Evolutionary conservation across 192 early-diverging fungal species (phyloP), one percentile per base, ranked within the genome.

Genomic region (Blastocladiella britannica): DNA sequence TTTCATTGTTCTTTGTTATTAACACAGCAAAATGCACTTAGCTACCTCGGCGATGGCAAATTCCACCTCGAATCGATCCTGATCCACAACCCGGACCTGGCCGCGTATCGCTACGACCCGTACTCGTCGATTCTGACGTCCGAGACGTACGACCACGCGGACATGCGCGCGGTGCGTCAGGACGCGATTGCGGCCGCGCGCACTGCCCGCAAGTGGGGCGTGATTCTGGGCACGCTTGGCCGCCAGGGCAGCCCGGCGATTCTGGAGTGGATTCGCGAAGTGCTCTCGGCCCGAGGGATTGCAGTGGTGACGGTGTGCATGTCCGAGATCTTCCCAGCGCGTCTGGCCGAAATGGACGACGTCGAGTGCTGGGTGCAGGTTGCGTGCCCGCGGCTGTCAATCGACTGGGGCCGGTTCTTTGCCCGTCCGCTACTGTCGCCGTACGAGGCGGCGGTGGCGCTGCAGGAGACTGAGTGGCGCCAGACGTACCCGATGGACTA

Each of bases 51-150:
- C 28, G 95, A 98, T 60, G 95, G 95, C 3, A 73, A 93, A 37
- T 98, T 98, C 67, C 95, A 98, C 72, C 72, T 98, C 26, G 95
- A 98, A 68, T 86, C 92, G 23, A 92, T 96, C 58, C 95, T 98
- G 95, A 95, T 99, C 53, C 84, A 88, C 57, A 99, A 99, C 62
- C 93, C 93, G 0, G 67, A 74, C 0, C 61, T 99, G 53, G 81
- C 86, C 23, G 87, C 90, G 12, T 96, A 85, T 67, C 82, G 87
- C 57, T 83, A 99, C 69, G 91, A 99, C 64, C 95, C 95, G 6
- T 99, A 93, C 59, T 73, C 75, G 30, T 91, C 92, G 60, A 78
- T 75, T 57, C 88, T 96, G 58, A 95, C 95, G 6, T 72, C 86
- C 6, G 95, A 99, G 62, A 70, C 78, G 18, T 99, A 97, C 73